Percentiles rank a stretch among this genome's conserved stretches.
phyloP scores from a whole-genome alignment of 2,329 filamentous ascomycete species.

The Cadophora sp. region DNA sequence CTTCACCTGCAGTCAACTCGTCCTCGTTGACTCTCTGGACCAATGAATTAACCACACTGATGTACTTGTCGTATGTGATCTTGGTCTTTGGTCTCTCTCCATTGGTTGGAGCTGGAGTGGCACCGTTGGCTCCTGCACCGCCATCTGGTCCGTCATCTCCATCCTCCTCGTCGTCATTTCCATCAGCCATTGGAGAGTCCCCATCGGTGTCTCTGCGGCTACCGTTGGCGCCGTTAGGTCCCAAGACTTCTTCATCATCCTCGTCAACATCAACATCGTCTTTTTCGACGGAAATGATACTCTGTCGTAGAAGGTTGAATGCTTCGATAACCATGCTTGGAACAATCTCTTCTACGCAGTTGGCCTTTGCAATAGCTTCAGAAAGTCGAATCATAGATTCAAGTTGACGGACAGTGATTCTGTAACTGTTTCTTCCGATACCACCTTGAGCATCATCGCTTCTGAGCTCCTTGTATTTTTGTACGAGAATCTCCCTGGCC shows the following conservation, averaged over 20 bases:
- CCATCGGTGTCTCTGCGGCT: conserved; percentile 53
- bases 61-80: conserved; percentile 95
- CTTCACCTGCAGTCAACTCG: conserved; percentile 77
- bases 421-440: conserved; percentile 92
- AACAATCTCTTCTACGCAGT: conserved; percentile 90
- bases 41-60: conserved; percentile 85
- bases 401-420: conserved; percentile 95
- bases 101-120: conserved; percentile 39
- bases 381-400: conserved; percentile 95
- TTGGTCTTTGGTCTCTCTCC: conserved; percentile 67
- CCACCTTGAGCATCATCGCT: conserved; percentile 94
- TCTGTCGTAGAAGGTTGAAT: conserved; percentile 88
- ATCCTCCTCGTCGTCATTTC: conserved; percentile 55
- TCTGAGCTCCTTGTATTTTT: conserved; percentile 94
- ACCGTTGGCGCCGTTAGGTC: conserved; percentile 46
- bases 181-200: conserved; percentile 59
- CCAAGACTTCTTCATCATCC: conserved; percentile 65
- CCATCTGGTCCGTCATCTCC: conserved; percentile 46
- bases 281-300: conserved; percentile 97
- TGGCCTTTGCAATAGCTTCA: conserved; percentile 98
- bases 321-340: conserved; percentile 89
- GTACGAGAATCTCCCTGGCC: conserved; percentile 83
- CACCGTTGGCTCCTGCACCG: conserved; percentile 36
- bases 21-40: conserved; percentile 85
- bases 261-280: conserved; percentile 95